Evolutionary conservation across 108 stramenopile genomes (phyloP), one percentile per base, ranked within the genome.

Genomic region (Pseudonitzschia multiseries): DNA sequence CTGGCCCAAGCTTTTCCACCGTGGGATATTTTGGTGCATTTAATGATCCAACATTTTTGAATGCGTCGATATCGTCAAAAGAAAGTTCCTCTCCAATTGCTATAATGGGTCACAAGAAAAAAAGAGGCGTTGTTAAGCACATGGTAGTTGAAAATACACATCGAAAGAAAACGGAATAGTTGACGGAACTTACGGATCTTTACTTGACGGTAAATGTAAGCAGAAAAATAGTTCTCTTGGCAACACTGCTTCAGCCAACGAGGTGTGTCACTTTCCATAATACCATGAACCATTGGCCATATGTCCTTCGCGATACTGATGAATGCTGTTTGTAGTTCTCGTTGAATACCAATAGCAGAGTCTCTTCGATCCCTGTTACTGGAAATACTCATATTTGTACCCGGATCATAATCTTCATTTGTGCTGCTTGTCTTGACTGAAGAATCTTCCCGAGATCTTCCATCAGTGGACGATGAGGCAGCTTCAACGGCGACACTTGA

Each of bases 321-420:
- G 59, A 93, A 92, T 2, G 90, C 83, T 65, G 89, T 78, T 69
- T 96, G 94, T 10, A 96, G 77, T 68, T 96, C 94, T 66, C 90
- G 84, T 76, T 96, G 94, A 44, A 96, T 85, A 15, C 82, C 89
- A 46, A 96, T 96, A 2, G 92, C 94, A 33, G 86, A 75, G 71
- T 92, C 91, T 20, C 87, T 85, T 15, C 89, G 85, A 74, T 83
- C 86, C n/a, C 67, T 69, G 24, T 70, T 61, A 46, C 18, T 67
- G 12, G 36, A 50, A 29, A 18, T 50, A 29, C 0, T 67, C 10
- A 67, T 2, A 18, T 48, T 67, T 44, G 66, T 67, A 17, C 36
- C 36, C 8, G 24, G 33, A 67, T 1, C 28, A 29, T 67, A 67
- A 29, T 67, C 66, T 22, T 67, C 66, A 41, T 41, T 48, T 10